Base-by-base conservation (phyloP, 2,329 filamentous ascomycete species). In the Aureobasidium lini region DNA sequence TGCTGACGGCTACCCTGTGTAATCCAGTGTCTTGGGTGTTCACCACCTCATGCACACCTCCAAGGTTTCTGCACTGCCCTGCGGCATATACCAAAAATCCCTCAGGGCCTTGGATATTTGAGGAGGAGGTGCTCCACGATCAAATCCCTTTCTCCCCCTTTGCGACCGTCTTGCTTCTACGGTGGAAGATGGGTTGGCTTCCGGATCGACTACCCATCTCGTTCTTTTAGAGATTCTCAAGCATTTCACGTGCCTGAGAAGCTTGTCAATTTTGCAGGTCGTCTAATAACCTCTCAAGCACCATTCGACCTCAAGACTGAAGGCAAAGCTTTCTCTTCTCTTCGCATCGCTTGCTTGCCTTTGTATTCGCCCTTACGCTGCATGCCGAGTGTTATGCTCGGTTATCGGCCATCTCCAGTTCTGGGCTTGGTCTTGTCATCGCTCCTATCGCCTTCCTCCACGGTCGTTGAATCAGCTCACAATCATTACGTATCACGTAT, bases 371-470 rank as follows among this genome's bases (percentile, higher is more conserved):
- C 36, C 4, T 9, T 15, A 28, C n/a, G 29, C n/a, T 37, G 52
- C 36, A 37, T 16, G 52, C 52, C 52, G 40, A 44, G 52, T 46
- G 29, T 10, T 29, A 44, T 18, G 11, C 13, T 16, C 40, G 52
- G 52, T 7, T 56, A 56, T 46, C 40, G 52, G 52, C 40, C 37
- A 56, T 10, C 31, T 46, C 11, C 29, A 44, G 52, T 46, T 23
- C 52, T 56, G 31, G 52, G 40, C 52, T 56, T 4, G 31, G 15
- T 44, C 52, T 56, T 56, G 52, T 56, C 52, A 36, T 56, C 40
- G 40, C 40, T 40, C 28, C 11, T 56, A 46, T 56, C 40, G 29
- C 52, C 40, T 36, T 56, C 40, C 52, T 46, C 37, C 40, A 13
- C n/a, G 29, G 40, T 46, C 16, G 29, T 36, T 43, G 31, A 46